Base-by-base conservation (phyloP, 768 basidiomycete species). In the Termitomyces sp. region DNA sequence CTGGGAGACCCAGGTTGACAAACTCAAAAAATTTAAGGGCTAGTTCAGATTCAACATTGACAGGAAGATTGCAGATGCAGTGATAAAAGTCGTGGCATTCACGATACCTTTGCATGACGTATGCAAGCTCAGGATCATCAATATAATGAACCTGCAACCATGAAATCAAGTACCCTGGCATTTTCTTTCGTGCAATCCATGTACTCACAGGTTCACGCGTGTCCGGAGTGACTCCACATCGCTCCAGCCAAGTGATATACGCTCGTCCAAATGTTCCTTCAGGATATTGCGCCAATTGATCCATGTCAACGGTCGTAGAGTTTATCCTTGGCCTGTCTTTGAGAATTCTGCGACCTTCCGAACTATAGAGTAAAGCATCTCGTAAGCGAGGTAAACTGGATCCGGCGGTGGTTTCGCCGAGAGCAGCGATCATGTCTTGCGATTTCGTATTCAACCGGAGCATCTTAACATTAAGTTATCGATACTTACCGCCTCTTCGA, bases 81-180 rank as follows among this genome's bases (percentile, higher is more conserved):
- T 99, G 97, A 68, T 98, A 97, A 63, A 98, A 88, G 73, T 99
- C 96, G 72, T 99, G 97, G 62, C 90, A 96, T 74, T 99, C 95
- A 26, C 96, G 88, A 70, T 98, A 99, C 52, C 96, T 88, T 63
- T 95, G 92, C 90, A 99, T 93, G 55, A 98, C 91, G 71, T 97
- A 98, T 26, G 97, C 97, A 11, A 97, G 82, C 66, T 97, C 95
- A 2, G 94, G 94, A 66, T 98, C 93, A 67, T 90, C 84, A 56
- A 98, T 88, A 67, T 98, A 98, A 62, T 88, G 91, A 6, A 97
- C 95, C 95, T 98, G 65, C 26, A 55, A 20, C 35, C 35, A 33
- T 55, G 36, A 60, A 43, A 57, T 38, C 28, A 59, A 54, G 59
- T 57, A 50, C 16, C 24, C 45, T 22, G 32, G 47, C 43, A 13